Evolutionary conservation across 2,329 filamentous ascomycete genomes (phyloP), one percentile per base, ranked within the genome.

Genomic region (Colletotrichum sp.): DNA sequence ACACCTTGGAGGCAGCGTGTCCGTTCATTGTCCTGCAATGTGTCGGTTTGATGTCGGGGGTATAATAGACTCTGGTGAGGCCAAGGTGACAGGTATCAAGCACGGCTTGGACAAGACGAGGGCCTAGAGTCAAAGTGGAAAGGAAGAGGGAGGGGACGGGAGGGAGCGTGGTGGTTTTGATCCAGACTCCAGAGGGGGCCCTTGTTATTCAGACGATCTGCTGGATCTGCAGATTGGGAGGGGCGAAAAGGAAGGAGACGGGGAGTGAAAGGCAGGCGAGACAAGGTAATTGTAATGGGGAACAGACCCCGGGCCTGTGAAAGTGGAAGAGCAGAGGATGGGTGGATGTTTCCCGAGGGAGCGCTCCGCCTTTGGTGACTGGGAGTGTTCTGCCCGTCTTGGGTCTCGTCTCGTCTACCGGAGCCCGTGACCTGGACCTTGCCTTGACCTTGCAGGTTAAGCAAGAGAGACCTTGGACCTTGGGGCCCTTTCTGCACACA

Each of bases 1-100:
- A 82, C 75, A 81, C 79, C 66, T 80, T 82, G n/a, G 82, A 83
- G 26, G 81, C 77, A 73, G 82, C 82, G 79, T 84, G 82, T 74
- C 82, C 82, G 78, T 84, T 84, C 88, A 89, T 89, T 82, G 80
- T 84, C 80, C 80, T 79, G 80, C 79, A 81, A 81, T 78, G 67
- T 26, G 57, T 32, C 39, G 32, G 26, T 36, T 66, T 26, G 55
- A 22, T 52, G 32, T 28, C 24, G 30, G 70, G 30, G 62, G 39
- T 75, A 24, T 44, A 60, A 60, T 22, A 39, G 57, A 36, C 69
- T 72, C 68, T 62, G 26, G 13, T 22, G 44, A 44, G 64, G 64
- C 57, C 22, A 28, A 48, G 15, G 44, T 64, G 16, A 68, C 8
- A 60, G 55, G 34, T 65, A 65, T 22, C 44, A 73, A 52, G 69